Base-by-base conservation (phyloP, 768 basidiomycete genomes). In the Trichaptum fuscoviolaceum region DNA sequence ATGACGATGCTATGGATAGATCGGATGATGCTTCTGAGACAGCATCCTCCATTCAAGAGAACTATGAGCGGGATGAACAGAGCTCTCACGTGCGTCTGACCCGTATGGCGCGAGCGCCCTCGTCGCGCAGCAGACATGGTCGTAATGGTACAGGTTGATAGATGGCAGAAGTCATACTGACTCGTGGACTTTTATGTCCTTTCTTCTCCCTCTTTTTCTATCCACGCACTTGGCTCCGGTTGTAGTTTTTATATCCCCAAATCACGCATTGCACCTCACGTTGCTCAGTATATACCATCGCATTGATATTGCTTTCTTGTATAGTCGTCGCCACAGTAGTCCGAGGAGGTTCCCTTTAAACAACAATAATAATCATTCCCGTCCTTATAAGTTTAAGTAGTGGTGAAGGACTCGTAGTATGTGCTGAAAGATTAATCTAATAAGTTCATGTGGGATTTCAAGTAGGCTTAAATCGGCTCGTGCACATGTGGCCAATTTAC, bases 1-100 rank as follows among this genome's bases (percentile, higher is more conserved):
- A 18, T 64, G 83, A 81, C 25, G 84, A 83, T n/a, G 80, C 79
- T 7, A 78, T 79, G 12, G 78, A 78, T n/a, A 70, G 67, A 25
- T 75, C 75, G n/a, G 74, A 75, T 57, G 75, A 75, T 35, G 60
- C 62, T 9, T 66, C 75, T 9, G 70, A 75, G 7, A 69, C 74
- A 35, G 75, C 76, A 20, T 67, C 73, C n/a, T 52, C 70, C 20
- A 78, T 75, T n/a, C 79, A 80, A 27, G 69, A 68, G 15, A 70
- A 73, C 35, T 65, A 67, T 20, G 69, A 65, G n/a, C 65, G 66
- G n/a, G 71, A 64, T 7, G 73, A 77, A 27, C 67, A 80, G 66
- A 78, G 68, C 42, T 52, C 42, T 52, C 42, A 52, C 20, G 42
- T 52, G 20, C 42, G 15, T 6, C 20, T 52, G 3, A 52, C 42